Evolutionary conservation across 2,329 filamentous ascomycete species (phyloP).

Genomic region (Sclerotinia spermophila): DNA sequence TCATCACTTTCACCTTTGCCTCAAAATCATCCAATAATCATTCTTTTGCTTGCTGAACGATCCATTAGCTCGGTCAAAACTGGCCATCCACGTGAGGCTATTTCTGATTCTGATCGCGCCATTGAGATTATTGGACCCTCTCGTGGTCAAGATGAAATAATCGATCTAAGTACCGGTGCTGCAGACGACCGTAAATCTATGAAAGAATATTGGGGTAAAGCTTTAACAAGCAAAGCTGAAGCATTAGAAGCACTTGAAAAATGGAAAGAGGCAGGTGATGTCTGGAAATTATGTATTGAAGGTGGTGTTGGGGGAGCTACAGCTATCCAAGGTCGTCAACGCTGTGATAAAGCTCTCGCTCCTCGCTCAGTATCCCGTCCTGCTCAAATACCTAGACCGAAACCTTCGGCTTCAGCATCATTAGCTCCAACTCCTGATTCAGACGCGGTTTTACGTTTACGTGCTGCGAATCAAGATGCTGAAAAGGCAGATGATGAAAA

Average conservation of each 20-base stretch:
- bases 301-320: slow-evolving; percentile 79
- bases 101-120: slow-evolving; percentile 78
- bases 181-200: slow-evolving; percentile 71
- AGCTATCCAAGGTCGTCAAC: slow-evolving; percentile 78
- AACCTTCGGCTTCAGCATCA: slow-evolving; percentile 42
- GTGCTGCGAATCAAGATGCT: slow-evolving; percentile 79
- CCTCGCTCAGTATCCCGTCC: slow-evolving; percentile 54
- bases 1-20: slow-evolving; percentile 73
- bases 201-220: slow-evolving; percentile 91
- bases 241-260: slow-evolving; percentile 93
- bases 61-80: slow-evolving; percentile 87
- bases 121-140: slow-evolving; percentile 74
- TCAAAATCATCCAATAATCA: slow-evolving; percentile 72
- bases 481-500: slow-evolving; percentile 89
- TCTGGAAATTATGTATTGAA: slow-evolving; percentile 82
- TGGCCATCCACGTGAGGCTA: slow-evolving; percentile 83
- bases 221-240: slow-evolving; percentile 90
- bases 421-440: slow-evolving; percentile 48
- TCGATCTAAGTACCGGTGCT: slow-evolving; percentile 62
- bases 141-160: slow-evolving; percentile 75
- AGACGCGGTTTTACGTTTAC: slow-evolving; percentile 77
- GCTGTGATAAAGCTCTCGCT: slow-evolving; percentile 82
- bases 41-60: slow-evolving; percentile 88
- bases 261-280: slow-evolving; percentile 76
- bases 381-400: slow-evolving; percentile 43